These are phyloP conservation scores for Kurtzmaniella quercitrusa DNA, from an alignment of 1,139 yeast species.

Conservation along the genomic window DNA sequence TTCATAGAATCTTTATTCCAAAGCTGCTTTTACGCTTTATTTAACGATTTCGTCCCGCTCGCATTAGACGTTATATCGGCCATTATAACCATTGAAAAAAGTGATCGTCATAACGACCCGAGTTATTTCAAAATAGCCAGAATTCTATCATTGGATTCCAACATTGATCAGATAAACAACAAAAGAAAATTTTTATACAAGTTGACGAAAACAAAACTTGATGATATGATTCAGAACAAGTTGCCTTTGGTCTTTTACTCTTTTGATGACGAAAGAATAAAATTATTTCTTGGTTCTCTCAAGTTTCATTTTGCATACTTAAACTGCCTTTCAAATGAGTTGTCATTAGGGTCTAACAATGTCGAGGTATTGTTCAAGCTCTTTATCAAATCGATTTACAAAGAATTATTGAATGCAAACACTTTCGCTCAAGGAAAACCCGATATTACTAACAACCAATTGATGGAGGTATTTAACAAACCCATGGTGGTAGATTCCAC, in stretches of 20 bases:
- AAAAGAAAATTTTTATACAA: constrained; percentile 12
- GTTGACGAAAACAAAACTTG: constrained; percentile 17
- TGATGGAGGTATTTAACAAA: not conserved
- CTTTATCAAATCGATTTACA: not conserved
- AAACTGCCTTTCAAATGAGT: constrained; percentile 13
- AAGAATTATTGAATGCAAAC: not conserved
- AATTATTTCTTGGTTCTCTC: constrained; percentile 23
- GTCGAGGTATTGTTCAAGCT: not conserved
- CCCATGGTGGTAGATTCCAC: not conserved
- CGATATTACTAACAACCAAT: not conserved
- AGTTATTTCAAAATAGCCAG: constrained; percentile 19
- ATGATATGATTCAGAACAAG: constrained; percentile 24
- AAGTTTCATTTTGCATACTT: constrained; percentile 28
- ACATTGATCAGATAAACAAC: not conserved
- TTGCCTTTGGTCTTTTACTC: constrained; percentile 22
- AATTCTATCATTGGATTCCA: constrained; percentile 4
- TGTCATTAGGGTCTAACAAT: constrained; percentile 2
- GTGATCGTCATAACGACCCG: constrained; percentile 10
- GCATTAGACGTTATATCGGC: constrained; percentile 28
- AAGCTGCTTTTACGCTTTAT: constrained; percentile 32
- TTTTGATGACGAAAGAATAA: constrained; percentile 31
- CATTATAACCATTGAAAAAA: constrained; percentile 15
- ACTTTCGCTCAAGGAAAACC: not conserved
- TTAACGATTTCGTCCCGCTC: constrained; percentile 28
- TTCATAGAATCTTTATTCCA: constrained; percentile 22